Conservation (phyloP, 805 yeast species). For the Wickerhamomyces subpelliculosus region DNA sequence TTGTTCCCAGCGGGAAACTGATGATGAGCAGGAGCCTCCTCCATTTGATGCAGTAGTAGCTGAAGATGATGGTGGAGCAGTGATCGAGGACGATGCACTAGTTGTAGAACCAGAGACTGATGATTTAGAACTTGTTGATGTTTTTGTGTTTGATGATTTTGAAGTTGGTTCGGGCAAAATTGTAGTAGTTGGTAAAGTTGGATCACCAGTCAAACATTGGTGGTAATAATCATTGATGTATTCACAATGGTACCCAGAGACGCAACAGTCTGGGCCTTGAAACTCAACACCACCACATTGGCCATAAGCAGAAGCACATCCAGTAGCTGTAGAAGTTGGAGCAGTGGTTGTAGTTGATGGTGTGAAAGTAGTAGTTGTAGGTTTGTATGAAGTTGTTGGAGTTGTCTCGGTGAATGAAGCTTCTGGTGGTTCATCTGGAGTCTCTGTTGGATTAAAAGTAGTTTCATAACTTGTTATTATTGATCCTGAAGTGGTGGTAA, state of each 20-base stretch:
- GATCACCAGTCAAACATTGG: constrained; percentile 3
- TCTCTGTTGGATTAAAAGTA: too few relatives aligned
- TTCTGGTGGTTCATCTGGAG: too few relatives aligned
- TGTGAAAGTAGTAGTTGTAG: constrained; percentile 3
- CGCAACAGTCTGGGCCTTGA: background rate
- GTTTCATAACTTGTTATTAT: too few relatives aligned
- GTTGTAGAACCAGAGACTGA: background rate
- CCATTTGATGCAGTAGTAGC: background rate
- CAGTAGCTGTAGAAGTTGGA: background rate
- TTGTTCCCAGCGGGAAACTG: constrained; percentile 5
- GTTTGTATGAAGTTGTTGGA: too few relatives aligned
- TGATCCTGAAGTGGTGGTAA: too few relatives aligned
- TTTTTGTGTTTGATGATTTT: background rate
- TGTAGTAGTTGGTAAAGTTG: background rate
- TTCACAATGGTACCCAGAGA: background rate
- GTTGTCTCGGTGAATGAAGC: too few relatives aligned
- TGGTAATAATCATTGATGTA: constrained; percentile 1
- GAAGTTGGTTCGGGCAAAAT: background rate
- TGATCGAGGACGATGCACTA: background rate
- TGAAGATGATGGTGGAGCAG: background rate
- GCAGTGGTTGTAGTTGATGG: background rate
- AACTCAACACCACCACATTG: constrained; percentile 1
- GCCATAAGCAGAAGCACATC: background rate
- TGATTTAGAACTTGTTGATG: background rate
- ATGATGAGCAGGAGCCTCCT: background rate